Conservation (phyloP, 2,329 filamentous ascomycete species). For the Colletotrichum incanum region DNA sequence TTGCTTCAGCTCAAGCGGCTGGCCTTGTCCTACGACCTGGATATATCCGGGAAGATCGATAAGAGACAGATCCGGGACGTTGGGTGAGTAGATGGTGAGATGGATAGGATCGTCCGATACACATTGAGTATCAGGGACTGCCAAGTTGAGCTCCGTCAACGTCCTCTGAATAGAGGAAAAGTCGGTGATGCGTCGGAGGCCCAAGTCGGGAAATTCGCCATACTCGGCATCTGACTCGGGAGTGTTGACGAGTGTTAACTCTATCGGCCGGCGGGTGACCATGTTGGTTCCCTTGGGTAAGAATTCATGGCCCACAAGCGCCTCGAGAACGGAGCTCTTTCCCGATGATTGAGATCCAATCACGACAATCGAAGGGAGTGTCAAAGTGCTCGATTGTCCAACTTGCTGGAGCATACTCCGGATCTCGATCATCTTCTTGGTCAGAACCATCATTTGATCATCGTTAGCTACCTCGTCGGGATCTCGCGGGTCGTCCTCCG, state of each 20-base stretch:
- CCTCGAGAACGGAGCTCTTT: slow-evolving; percentile 96
- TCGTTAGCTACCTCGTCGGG: slow-evolving; percentile 82
- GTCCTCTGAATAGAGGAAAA: slow-evolving; percentile 94
- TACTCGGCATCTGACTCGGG: slow-evolving; percentile 90
- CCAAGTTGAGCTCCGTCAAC: slow-evolving; percentile 93
- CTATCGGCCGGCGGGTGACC: slow-evolving; percentile 96
- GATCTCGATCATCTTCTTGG: slow-evolving; percentile 99
- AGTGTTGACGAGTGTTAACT: slow-evolving; percentile 95
- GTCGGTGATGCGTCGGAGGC: slow-evolving; percentile 90
- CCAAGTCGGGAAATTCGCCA: slow-evolving; percentile 94
- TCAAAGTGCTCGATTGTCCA: slow-evolving; percentile 90
- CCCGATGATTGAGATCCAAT: slow-evolving; percentile 98
- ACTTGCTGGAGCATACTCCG: slow-evolving; percentile 91
- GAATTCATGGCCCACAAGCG: slow-evolving; percentile 98
- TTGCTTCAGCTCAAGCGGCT: slow-evolving; percentile 91
- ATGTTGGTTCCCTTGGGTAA: slow-evolving; percentile 98
- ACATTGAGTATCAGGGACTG: slow-evolving; percentile 91
- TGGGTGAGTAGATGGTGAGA: slow-evolving; percentile 93
- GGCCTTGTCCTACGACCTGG: slow-evolving; percentile 92
- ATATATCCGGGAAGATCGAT: slow-evolving; percentile 99
- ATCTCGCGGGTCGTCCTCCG: slow-evolving; percentile 75
- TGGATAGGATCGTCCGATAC: slow-evolving; percentile 98
- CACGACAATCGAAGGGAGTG: slow-evolving; percentile 97
- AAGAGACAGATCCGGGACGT: slow-evolving; percentile 93
- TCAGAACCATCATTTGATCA: slow-evolving; percentile 99